Base-by-base conservation (phyloP, 1,284 basidiomycete genomes). In the Mycosarcoma mackinlayi region DNA sequence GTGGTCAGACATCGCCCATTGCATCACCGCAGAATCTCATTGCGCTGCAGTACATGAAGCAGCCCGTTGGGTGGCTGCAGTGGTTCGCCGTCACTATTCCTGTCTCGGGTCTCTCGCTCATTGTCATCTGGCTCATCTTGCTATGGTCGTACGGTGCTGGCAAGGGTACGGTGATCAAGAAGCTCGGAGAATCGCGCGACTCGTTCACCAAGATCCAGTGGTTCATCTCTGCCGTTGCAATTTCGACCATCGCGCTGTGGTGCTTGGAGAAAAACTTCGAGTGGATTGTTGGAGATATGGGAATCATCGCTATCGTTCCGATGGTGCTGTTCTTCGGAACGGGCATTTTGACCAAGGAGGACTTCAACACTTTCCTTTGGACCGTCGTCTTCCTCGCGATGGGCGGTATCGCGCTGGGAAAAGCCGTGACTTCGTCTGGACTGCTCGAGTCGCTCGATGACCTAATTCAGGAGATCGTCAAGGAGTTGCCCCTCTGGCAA, bases 1-100 rank as follows among this genome's bases (percentile, higher is more conserved):
- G 96, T n/a, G 94, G 94, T 0, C 93, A 95, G 84, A 92, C 90
- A 53, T 97, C 93, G 2, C 94, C 93, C 5, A 85, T 85, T 54
- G 96, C 94, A 0, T 96, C 94, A 0, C 95, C 96, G 0, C 96
- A 99, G 84, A 99, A 98, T 83, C 87, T 98, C 25, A 98, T 98
- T 74, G 94, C 95, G 3, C 85, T 98, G 11, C 86, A 88, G 44
- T 88, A 87, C 28, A 98, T 99, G 95, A 88, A 92, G 47, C 90
- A 91, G 4, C 88, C 88, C 5, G 85, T 98, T 2, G 91, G 91
- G 73, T 98, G 95, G 95, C 88, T 88, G 1, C 87, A 89, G 57
- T 98, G 96, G 95, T 98, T 99, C 80, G 89, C 89, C 13, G 93
- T 98, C 49, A 90, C 94, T 2, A 85, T 98, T 6, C 95, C 95